Base-by-base conservation (phyloP, 805 yeast species). In the Sungouiella blattae region DNA sequence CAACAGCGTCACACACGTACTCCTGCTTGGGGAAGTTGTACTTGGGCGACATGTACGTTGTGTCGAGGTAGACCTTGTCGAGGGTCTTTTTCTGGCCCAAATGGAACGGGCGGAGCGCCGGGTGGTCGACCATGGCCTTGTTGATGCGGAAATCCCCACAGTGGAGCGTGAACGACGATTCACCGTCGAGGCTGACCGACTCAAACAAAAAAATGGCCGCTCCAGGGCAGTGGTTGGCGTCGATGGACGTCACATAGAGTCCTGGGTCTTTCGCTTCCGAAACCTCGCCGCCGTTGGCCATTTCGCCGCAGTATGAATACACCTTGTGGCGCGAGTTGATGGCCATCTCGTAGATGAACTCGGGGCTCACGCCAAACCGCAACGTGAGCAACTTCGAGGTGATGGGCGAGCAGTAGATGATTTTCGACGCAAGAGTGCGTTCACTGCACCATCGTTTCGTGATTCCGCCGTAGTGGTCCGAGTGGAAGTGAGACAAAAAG, bases 171-270 rank as follows among this genome's bases (percentile, higher is more conserved):
- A 59, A 60, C 12, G 57, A 53, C 3, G 40, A 37, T 1, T 43
- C 35, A 0, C 57, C 55, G 4, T 42, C 46, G n/a, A 36, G 30
- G 0, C 62, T 45, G 13, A 54, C 55, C 3, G 71, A 59, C 48
- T 80, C 82, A 49, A 87, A 83, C 9, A 88, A 58, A 40, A 89
- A 84, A 0, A 93, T 74, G 0, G 78, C 87, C 3, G 97, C 87
- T 2, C 98, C 98, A 1, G 98, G 98, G 58, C 98, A 93, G 60
- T 93, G 98, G 49, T 93, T 91, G 0, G 98, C 98, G 47, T 86
- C 88, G 5, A 83, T 59, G 9, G 80, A 65, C 0, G 79, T 73
- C 0, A 87, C 88, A 23, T 67, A 67, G 0, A 68, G 46, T 1
- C 69, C 70, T 0, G 69, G 62, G 1, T 31, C 30, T n/a, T 18